phyloP scores from a whole-genome alignment of 495 filamentous ascomycete species.

The Aspergillus funiculosus region DNA sequence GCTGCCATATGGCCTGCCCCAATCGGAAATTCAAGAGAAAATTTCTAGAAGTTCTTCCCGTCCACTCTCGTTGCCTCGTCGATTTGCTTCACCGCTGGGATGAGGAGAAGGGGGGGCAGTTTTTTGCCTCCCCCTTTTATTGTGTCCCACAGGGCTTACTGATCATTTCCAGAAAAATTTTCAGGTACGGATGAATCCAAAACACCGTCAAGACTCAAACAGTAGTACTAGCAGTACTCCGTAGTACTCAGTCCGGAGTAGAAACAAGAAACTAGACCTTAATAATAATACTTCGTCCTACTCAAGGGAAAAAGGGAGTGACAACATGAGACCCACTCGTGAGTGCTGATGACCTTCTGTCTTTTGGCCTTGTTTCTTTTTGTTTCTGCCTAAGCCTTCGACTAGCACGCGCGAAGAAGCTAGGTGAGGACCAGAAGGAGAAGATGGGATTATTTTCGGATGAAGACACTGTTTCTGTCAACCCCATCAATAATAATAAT shows the following conservation, averaged over 20 bases:
- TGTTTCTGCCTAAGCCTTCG: slow-evolving; percentile 4
- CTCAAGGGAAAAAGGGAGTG: neutral
- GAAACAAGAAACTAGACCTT: neutral
- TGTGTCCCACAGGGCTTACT: slow-evolving; percentile 14
- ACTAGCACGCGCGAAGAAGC: neutral
- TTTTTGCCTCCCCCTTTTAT: slow-evolving; percentile 20
- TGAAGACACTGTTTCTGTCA: neutral
- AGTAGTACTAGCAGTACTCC: too few species aligned
- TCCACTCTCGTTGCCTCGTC: slow-evolving; percentile 23
- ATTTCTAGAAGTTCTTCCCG: slow-evolving; percentile 41
- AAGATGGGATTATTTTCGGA: too few species aligned
- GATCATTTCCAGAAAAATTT: slow-evolving; percentile 10
- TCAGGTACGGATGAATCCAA: slow-evolving; percentile 1
- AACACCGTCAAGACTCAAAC: neutral
- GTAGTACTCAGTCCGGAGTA: neutral
- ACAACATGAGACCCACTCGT: neutral
- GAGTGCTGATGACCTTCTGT: neutral
- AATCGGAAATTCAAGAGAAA: slow-evolving; percentile 39
- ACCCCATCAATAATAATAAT: neutral
- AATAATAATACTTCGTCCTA: neutral
- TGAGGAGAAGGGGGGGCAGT: neutral
- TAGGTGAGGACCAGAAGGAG: neutral
- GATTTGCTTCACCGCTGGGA: slow-evolving; percentile 13
- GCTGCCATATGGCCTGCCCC: slow-evolving; percentile 21
- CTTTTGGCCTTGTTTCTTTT: neutral